Evolutionary conservation across 441 rosid genomes (phyloP).

Genomic region (Pelargonium fulgidum): DNA sequence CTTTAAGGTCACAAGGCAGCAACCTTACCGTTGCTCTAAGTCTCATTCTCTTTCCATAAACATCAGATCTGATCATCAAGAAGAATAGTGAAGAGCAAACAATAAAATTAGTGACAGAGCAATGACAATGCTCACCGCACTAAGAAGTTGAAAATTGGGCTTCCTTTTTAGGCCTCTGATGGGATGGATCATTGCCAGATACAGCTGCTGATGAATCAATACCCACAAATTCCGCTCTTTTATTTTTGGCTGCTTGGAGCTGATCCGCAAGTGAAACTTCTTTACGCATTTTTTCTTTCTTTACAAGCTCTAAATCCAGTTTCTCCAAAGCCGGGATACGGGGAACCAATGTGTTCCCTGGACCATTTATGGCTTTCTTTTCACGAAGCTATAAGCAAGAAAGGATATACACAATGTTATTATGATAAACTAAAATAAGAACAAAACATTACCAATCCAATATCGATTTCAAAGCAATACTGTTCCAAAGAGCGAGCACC

Average conservation of each 20-base stretch:
- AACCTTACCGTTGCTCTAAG: not conserved
- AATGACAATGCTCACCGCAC: not conserved
- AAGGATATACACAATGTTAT: constrained; percentile 6
- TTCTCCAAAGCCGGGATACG: constrained; percentile 48
- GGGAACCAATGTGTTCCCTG: constrained; percentile 27
- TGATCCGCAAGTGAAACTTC: constrained; percentile 69
- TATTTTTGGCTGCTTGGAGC: constrained; percentile 64
- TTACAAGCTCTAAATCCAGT: constrained; percentile 45
- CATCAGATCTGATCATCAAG: not conserved
- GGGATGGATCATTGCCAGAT: not conserved
- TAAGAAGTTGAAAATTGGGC: constrained; percentile 2
- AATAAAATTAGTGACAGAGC: not conserved
- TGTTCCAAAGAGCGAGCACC: no score
- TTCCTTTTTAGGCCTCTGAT: constrained; percentile 17
- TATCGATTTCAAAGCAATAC: no score
- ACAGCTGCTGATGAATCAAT: not conserved
- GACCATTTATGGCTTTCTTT: constrained; percentile 38
- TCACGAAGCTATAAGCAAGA: constrained; percentile 45
- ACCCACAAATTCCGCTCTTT: constrained; percentile 31
- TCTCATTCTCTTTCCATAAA: not conserved
- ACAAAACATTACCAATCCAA: not conserved
- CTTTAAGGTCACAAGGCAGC: no score
- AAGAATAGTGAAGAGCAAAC: not conserved
- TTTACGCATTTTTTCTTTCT: constrained; percentile 44
- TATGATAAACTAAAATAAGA: not conserved